Conservation (phyloP, 371 early-diverging fungal species). For the Scutellospora calospora region DNA sequence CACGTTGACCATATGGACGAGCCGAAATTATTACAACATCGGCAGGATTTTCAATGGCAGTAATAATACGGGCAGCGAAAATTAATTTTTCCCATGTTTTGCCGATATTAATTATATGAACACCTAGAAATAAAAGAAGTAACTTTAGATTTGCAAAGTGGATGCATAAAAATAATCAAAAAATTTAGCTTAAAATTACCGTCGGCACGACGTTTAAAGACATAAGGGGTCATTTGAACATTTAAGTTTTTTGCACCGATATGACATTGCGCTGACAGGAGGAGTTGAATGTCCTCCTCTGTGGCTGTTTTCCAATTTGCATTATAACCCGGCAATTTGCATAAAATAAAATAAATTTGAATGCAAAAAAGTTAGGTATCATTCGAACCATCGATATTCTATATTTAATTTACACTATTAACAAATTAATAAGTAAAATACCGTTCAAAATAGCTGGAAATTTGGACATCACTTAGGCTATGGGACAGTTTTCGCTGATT, state of each 20-base stretch:
- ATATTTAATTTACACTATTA: not conserved
- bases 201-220: conserved; percentile 94
- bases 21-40: conserved; percentile 97
- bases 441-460: conserved; percentile 54
- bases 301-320: conserved; percentile 47
- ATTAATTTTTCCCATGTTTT: conserved; percentile 99
- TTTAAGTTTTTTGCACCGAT: conserved; percentile 93
- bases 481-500: conserved; percentile 23
- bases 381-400: not conserved
- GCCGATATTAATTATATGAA: conserved; percentile 97
- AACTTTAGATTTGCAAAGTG: too few species aligned
- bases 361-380: not conserved
- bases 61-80: conserved; percentile 98
- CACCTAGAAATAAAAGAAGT: conserved; percentile 55
- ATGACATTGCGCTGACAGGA: conserved; percentile 94
- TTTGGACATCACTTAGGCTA: conserved; percentile 53
- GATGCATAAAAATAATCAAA: not conserved
- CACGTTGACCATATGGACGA: conserved; percentile 98
- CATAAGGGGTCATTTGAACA: conserved; percentile 90
- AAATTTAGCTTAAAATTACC: conserved; percentile 57
- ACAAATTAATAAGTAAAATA: conserved; percentile 2
- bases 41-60: conserved; percentile 94
- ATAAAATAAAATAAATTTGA: not conserved
- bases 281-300: conserved; percentile 90
- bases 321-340: not conserved